Base-by-base conservation (phyloP, 108 stramenopile species). In the Skeletonema costatum region DNA sequence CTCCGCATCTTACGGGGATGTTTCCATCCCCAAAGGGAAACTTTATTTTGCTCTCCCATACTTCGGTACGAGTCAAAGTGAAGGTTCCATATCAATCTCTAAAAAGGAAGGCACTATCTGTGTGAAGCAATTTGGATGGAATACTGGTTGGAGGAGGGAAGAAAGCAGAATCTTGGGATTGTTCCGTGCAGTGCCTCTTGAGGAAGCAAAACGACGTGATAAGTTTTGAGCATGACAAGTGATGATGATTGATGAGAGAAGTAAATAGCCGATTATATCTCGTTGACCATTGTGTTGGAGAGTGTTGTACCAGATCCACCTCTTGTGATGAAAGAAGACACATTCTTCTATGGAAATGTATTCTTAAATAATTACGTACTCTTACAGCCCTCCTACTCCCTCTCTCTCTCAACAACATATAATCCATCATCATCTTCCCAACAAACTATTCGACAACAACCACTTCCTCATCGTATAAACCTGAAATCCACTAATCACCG, bases 141-240 rank as follows among this genome's bases (percentile, higher is more conserved):
- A 93, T 63, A 93, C 92, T 9, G 92, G 92, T 10, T 93, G 90
- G 90, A 32, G 92, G 60, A 71, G 92, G 33, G 88, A 90, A 73
- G 92, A 93, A 65, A 46, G 44, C 16, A 16, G 44, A 29, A 56
- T 88, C 83, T 65, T 73, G 92, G 92, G 92, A 16, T 63, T 81
- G 17, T 89, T 91, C 70, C 81, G 84, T 11, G 90, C 92, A 1
- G 76, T 75, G 17, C 78, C 88, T n/a, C 68, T 91, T 21, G 66
- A 73, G 17, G 71, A 82, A 32, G 89, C 89, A 30, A 65, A 58
- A 65, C 59, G 60, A 33, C 48, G 58, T 46, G 87, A 88, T 69
- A 62, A 60, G 44, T 89, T 80, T 70, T 88, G 51, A 46, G 2
- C 39, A 12, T 41, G 10, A 11, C 11, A 41, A 41, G 11, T 0